Conservation (phyloP, 495 filamentous ascomycete species). For the Chaetomium fimeti region DNA sequence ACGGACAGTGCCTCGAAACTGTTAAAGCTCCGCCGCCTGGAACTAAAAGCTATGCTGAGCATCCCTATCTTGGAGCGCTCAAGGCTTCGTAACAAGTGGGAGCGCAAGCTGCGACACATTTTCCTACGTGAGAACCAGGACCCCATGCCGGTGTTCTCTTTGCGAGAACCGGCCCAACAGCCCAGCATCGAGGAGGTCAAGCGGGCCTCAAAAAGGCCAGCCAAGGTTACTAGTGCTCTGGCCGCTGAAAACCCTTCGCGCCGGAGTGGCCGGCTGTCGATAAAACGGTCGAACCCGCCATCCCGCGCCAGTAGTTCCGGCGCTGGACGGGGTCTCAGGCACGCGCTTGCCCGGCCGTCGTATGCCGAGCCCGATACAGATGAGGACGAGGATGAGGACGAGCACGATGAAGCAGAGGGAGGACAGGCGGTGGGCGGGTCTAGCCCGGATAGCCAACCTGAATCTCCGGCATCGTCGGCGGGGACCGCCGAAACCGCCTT, state of each 20-base stretch:
- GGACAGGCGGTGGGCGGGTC: neutral
- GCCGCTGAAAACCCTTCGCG: slow-evolving; percentile 16
- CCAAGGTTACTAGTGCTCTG: neutral
- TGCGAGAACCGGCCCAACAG: slow-evolving; percentile 28
- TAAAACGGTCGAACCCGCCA: slow-evolving; percentile 21
- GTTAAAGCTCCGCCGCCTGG: slow-evolving; percentile 61
- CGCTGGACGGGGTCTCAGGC: slow-evolving; percentile 22
- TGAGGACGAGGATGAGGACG: slow-evolving; percentile 29
- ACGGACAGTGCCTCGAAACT: slow-evolving; percentile 64
- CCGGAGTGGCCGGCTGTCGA: slow-evolving; percentile 31
- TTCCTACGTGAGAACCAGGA: slow-evolving; percentile 59
- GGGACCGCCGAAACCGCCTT: slow-evolving; percentile 27
- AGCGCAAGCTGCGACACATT: slow-evolving; percentile 57
- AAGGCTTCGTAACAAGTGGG: slow-evolving; percentile 70
- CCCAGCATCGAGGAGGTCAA: neutral
- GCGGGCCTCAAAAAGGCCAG: neutral
- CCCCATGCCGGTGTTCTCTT: slow-evolving; percentile 44
- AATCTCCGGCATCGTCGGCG: neutral
- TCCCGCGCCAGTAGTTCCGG: slow-evolving; percentile 29
- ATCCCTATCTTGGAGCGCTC: slow-evolving; percentile 77
- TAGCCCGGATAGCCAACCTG: neutral
- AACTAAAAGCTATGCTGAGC: slow-evolving; percentile 68
- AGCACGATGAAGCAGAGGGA: neutral
- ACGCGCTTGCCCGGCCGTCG: slow-evolving; percentile 18
- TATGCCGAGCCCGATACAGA: slow-evolving; percentile 41